Evolutionary conservation across 495 filamentous ascomycete species (phyloP).

Genomic region (Neurospora sp.): DNA sequence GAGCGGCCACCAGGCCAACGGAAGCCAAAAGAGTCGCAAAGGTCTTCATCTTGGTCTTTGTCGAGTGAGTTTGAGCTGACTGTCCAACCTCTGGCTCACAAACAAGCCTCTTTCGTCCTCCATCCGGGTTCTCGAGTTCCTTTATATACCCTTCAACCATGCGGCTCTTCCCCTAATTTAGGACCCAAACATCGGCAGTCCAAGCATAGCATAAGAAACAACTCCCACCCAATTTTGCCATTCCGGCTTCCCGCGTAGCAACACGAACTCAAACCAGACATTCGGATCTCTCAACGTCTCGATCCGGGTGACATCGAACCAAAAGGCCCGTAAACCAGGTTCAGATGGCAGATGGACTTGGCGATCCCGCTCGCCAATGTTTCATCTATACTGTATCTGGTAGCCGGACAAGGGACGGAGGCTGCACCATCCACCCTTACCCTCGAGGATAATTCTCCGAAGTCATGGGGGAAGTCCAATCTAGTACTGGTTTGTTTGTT

Average conservation of each 20-base stretch:
- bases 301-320: background rate
- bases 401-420: background rate
- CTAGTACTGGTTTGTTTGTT: no score
- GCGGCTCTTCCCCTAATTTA: background rate
- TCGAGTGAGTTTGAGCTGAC: background rate
- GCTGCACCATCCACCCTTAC: background rate
- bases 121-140: background rate
- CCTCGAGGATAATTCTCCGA: background rate
- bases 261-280: background rate
- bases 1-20: slow-evolving; percentile 46
- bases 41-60: slow-evolving; percentile 18
- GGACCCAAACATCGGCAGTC: background rate
- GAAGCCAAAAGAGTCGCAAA: slow-evolving; percentile 35
- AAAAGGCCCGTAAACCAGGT: background rate
- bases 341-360: background rate
- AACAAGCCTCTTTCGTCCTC: background rate
- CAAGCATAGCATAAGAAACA: background rate
- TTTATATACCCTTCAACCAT: background rate
- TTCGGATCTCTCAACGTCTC: background rate
- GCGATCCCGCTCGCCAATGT: background rate
- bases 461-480: no score
- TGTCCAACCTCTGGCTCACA: background rate
- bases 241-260: background rate
- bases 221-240: background rate
- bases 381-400: background rate